Evolutionary conservation across 148 eudicot genomes (phyloP).

Genomic region (Chenopodium album): DNA sequence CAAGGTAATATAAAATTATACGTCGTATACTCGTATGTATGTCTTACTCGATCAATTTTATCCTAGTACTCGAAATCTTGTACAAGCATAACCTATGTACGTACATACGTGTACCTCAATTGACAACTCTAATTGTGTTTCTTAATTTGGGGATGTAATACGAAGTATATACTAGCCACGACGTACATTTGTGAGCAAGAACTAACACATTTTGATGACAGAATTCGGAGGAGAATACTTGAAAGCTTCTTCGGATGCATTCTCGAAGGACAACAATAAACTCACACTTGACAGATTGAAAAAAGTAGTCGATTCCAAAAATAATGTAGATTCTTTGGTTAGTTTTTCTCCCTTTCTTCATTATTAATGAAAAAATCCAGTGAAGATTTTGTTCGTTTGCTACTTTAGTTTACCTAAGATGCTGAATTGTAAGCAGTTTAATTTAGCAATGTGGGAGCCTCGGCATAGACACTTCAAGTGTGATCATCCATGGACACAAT

Average conservation of each 20-base stretch:
- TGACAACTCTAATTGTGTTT: no score
- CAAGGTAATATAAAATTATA: slow-evolving; percentile 35
- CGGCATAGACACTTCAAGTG: slow-evolving; percentile 50
- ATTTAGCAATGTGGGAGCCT: slow-evolving; percentile 71
- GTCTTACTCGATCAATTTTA: no score
- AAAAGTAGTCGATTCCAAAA: slow-evolving; percentile 52
- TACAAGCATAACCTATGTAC: no score
- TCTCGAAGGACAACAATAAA: slow-evolving; percentile 28
- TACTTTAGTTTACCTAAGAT: neutral
- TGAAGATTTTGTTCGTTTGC: neutral
- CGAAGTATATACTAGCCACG: no score
- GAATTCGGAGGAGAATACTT: slow-evolving; percentile 68
- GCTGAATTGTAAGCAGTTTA: slow-evolving; percentile 22
- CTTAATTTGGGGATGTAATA: no score
- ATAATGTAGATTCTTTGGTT: slow-evolving; percentile 57
- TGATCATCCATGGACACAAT: slow-evolving; percentile 80
- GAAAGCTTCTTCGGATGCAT: slow-evolving; percentile 19
- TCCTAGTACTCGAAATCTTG: no score
- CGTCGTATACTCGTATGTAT: no score
- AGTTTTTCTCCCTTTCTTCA: slow-evolving; percentile 10
- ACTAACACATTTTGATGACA: slow-evolving; percentile 15
- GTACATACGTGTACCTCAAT: no score
- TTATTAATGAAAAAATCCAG: neutral
- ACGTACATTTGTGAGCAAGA: no score
- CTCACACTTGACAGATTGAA: slow-evolving; percentile 36